phyloP scores from a whole-genome alignment of 768 basidiomycete species.

The Cystofilobasidium capitatum region DNA sequence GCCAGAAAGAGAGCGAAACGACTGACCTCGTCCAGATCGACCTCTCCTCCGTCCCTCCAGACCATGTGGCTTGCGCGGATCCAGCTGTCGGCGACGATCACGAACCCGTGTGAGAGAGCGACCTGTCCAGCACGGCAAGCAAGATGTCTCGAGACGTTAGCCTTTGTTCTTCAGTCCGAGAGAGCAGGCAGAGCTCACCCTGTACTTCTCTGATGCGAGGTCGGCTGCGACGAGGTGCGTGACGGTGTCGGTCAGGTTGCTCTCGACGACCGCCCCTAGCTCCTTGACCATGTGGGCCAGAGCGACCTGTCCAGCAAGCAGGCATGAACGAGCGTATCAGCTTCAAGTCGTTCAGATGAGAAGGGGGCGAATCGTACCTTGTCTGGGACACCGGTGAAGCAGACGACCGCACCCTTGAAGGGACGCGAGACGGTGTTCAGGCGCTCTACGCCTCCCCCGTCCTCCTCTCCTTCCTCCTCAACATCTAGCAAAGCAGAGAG shows the following conservation, averaged over 20 bases:
- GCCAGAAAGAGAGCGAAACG: not conserved
- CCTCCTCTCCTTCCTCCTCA: slow-evolving; percentile 3
- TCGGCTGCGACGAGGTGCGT: slow-evolving; percentile 75
- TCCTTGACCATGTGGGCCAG: slow-evolving; percentile 68
- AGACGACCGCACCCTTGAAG: slow-evolving; percentile 56
- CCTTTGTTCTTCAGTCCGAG: too few relatives aligned
- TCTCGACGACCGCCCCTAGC: slow-evolving; percentile 62
- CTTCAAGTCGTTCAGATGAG: not conserved
- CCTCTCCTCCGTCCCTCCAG: slow-evolving; percentile 73
- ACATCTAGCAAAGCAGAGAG: not conserved
- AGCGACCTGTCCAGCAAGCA: slow-evolving; percentile 46
- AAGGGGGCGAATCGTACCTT: slow-evolving; percentile 48
- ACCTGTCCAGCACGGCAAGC: slow-evolving; percentile 46
- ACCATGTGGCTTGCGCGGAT: slow-evolving; percentile 57
- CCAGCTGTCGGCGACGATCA: slow-evolving; percentile 71
- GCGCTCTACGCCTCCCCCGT: not conserved
- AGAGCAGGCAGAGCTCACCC: slow-evolving; percentile 43
- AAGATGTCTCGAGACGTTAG: too few relatives aligned
- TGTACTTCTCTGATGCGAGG: slow-evolving; percentile 78
- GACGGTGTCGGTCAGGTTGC: slow-evolving; percentile 71
- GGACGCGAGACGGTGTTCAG: slow-evolving; percentile 26
- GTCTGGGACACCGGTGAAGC: slow-evolving; percentile 67
- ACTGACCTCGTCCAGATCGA: slow-evolving; percentile 56
- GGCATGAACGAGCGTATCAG: not conserved
- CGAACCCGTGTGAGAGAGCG: slow-evolving; percentile 67